Percentiles rank a stretch among this genome's conserved stretches.
These are phyloP conservation scores for Yamadazyma sp. DNA, from an alignment of 805 yeast genomes.

Conservation along the genomic window DNA sequence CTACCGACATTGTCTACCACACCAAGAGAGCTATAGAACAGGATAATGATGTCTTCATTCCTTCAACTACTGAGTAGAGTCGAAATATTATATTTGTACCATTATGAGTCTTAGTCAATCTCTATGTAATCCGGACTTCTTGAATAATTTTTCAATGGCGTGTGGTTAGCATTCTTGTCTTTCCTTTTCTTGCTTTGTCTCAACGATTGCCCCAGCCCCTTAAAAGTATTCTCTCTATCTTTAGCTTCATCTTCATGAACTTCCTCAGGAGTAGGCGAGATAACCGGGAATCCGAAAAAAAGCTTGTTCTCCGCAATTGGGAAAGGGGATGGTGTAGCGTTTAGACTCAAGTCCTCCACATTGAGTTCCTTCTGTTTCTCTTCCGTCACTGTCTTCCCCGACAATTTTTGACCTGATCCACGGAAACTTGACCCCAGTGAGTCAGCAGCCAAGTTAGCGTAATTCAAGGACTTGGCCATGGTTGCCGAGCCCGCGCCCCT, in stretches of 20 bases:
- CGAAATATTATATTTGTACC: conserved; percentile 6
- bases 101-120: conserved; percentile 51
- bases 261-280: conserved; percentile 39
- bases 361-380: conserved; percentile 25
- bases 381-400: conserved; percentile 51
- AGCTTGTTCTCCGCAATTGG: conserved; percentile 79
- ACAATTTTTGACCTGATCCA: conserved; percentile 71
- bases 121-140: conserved; percentile 79
- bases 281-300: conserved; percentile 89
- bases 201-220: conserved; percentile 74
- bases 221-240: conserved; percentile 38
- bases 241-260: conserved; percentile 32
- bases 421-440: conserved; percentile 35
- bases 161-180: conserved; percentile 49
- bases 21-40: conserved; percentile 70
- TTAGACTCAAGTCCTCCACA: conserved; percentile 47
- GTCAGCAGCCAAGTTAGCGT: conserved; percentile 53
- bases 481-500: conserved; percentile 55
- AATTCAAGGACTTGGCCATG: conserved; percentile 75
- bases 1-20: conserved; percentile 70
- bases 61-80: conserved; percentile 22
- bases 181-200: conserved; percentile 72
- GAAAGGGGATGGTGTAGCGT: conserved; percentile 71
- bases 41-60: conserved; percentile 62
- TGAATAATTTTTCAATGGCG: conserved; percentile 60